These are phyloP conservation scores for Trichoderma semiorbis DNA, from an alignment of 2,329 filamentous ascomycete genomes.

Conservation along the genomic window DNA sequence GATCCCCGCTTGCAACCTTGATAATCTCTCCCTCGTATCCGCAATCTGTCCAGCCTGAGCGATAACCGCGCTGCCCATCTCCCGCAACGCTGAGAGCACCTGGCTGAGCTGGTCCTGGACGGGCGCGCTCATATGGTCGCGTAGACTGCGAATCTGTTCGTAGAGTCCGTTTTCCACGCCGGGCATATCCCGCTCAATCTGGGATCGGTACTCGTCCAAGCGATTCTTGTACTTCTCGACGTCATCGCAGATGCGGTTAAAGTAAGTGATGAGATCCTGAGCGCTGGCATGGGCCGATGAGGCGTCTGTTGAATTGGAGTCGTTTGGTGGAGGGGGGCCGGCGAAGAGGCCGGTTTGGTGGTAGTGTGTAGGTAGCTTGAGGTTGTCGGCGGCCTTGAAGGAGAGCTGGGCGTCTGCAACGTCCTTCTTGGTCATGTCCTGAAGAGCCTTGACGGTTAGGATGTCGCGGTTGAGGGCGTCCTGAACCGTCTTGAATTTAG, in stretches of 20 bases:
- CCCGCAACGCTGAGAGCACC: slow-evolving; percentile 37
- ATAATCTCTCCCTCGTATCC: slow-evolving; percentile 41
- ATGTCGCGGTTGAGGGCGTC: slow-evolving; percentile 53
- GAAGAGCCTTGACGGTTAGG: slow-evolving; percentile 60
- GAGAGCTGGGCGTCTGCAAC: slow-evolving; percentile 66
- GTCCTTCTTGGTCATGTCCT: slow-evolving; percentile 58
- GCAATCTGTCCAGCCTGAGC: slow-evolving; percentile 42
- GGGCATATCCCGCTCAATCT: slow-evolving; percentile 47
- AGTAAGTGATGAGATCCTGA: slow-evolving; percentile 44
- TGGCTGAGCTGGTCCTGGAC: slow-evolving; percentile 40
- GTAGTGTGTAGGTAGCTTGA: slow-evolving; percentile 63
- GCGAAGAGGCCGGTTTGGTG: slow-evolving; percentile 46
- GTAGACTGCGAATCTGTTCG: slow-evolving; percentile 39
- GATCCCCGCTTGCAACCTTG: slow-evolving; percentile 41
- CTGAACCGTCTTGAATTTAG: slow-evolving; percentile 45
- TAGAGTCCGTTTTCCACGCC: slow-evolving; percentile 46
- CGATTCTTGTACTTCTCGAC: slow-evolving; percentile 43
- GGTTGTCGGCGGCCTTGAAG: slow-evolving; percentile 71
- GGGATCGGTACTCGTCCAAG: slow-evolving; percentile 43
- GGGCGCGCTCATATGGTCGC: slow-evolving; percentile 32
- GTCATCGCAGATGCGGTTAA: slow-evolving; percentile 43
- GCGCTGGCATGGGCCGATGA: slow-evolving; percentile 37
- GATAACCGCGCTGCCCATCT: slow-evolving; percentile 41
- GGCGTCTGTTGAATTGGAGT: slow-evolving; percentile 32
- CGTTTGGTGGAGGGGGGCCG: slow-evolving; percentile 29